Evolutionary conservation across 495 filamentous ascomycete species (phyloP), one percentile per base, ranked within the genome.

Genomic region (Daldinia grandis): DNA sequence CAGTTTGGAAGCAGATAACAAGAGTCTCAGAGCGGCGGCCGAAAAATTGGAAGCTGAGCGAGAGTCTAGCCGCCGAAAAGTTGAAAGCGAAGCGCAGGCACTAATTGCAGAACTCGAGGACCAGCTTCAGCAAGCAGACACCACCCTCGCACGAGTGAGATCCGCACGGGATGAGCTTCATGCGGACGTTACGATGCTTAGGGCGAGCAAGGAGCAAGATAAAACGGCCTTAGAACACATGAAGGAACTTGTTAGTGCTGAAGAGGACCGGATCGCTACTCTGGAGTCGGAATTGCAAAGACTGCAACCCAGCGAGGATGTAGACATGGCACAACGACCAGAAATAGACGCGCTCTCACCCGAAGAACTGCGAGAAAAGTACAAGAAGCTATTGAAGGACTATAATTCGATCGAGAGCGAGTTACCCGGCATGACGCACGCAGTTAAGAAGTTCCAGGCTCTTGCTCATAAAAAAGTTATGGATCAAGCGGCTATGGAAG

Each of bases 1-100:
- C 76, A 87, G 97, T 74, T 80, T 98, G 74, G 94, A 98, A 78
- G 93, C 94, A 12, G 91, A 89, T 15, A 97, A 97, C 75, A 89
- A 90, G 50, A 89, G 94, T 69, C 82, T 98, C 28, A 89, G 90
- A 10, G 92, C 97, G 76, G 93, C 95, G 69, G 91, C 91, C 1
- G 89, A 93, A 76, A 95, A 92, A 74, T 81, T 92, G 58, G 92
- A 94, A 62, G 88, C 91, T 1, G 95, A 98, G 79, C 81, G 95
- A 40, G 94, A 92, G 14, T 85, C 90, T 38, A 97, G 91, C 78
- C 91, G 92, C 42, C 86, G 87, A 30, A 87, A 91, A 66, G 77
- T 98, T 8, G 92, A 98, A 58, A 86, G 86, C 27, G 96, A 99
- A 78, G 84, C 88, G 0, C 88, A 93, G 55, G 81, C 78, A 31